A percentile compares a stretch with the other conserved stretches of the same genome.
These are phyloP conservation scores for Magnaporthales sp. DNA, from an alignment of 2,329 filamentous ascomycete species.

Conservation along the genomic window DNA sequence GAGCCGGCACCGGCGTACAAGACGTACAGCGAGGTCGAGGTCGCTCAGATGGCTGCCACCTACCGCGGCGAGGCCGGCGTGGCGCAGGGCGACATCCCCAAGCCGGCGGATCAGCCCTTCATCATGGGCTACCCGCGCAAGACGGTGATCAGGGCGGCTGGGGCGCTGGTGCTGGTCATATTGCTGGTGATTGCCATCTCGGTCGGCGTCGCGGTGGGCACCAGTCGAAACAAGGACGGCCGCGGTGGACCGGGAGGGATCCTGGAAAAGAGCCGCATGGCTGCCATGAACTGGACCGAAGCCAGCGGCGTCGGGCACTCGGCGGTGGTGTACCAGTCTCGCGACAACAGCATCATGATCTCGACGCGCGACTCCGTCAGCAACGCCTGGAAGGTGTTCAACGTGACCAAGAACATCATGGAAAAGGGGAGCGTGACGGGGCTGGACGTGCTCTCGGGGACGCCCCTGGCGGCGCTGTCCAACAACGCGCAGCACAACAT, in stretches of 20 bases:
- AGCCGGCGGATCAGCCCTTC: not conserved
- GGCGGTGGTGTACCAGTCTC: not conserved
- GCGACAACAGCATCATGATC: not conserved
- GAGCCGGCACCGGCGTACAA: slow-evolving; percentile 3
- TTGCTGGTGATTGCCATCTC: not conserved
- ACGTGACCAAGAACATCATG: not conserved
- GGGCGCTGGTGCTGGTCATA: not conserved
- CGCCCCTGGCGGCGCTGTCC: not conserved
- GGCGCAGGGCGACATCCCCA: not conserved
- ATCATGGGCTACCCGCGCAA: not conserved
- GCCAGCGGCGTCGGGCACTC: not conserved
- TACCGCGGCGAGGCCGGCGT: slow-evolving; percentile 2
- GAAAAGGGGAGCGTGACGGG: too few species aligned
- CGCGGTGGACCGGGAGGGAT: not conserved
- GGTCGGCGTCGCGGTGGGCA: not conserved
- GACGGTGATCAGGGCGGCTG: not conserved
- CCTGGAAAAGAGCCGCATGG: not conserved
- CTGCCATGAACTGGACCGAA: slow-evolving; percentile 1
- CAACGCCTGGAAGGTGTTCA: not conserved
- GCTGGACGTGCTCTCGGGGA: not conserved
- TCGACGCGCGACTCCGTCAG: not conserved
- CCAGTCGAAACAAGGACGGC: too few species aligned
- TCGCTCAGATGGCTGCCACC: not conserved
- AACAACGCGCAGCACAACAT: not conserved
- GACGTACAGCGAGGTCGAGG: not conserved